Evolutionary conservation across 179 eudicot species (phyloP).

Genomic region (Beta lomatogona): DNA sequence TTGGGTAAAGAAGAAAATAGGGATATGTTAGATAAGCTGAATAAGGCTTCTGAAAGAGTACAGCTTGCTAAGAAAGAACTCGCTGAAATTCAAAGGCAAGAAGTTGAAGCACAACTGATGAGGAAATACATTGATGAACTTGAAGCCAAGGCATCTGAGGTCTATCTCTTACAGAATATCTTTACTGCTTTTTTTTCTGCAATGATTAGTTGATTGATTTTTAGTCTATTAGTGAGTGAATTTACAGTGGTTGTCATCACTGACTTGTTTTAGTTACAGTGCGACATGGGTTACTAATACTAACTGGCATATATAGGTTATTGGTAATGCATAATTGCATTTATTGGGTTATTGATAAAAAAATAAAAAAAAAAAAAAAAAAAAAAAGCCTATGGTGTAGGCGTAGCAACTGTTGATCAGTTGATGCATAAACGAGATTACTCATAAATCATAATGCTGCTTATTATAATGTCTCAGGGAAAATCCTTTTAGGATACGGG

Average conservation of each 20-base stretch:
- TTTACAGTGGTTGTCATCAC: not conserved
- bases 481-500: no score
- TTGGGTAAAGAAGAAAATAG: constrained; percentile 74
- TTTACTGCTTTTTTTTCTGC: not conserved
- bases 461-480: no score
- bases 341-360: no score
- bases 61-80: constrained; percentile 74
- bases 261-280: not conserved
- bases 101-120: constrained; percentile 62
- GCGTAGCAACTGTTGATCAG: no score
- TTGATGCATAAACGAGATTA: no score
- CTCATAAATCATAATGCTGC: no score
- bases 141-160: constrained; percentile 77
- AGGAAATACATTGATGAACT: constrained; percentile 64
- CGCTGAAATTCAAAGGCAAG: constrained; percentile 72
- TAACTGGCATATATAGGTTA: no score
- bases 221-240: no score
- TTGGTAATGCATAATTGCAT: no score
- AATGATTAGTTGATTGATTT: not conserved
- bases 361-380: no score
- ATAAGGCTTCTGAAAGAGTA: constrained; percentile 72
- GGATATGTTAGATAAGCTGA: constrained; percentile 72
- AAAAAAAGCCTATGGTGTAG: no score
- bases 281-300: no score
- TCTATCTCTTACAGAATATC: constrained; percentile 22